Conservation (phyloP, 257 asterid species). For the Voacanga thouarsii region DNA sequence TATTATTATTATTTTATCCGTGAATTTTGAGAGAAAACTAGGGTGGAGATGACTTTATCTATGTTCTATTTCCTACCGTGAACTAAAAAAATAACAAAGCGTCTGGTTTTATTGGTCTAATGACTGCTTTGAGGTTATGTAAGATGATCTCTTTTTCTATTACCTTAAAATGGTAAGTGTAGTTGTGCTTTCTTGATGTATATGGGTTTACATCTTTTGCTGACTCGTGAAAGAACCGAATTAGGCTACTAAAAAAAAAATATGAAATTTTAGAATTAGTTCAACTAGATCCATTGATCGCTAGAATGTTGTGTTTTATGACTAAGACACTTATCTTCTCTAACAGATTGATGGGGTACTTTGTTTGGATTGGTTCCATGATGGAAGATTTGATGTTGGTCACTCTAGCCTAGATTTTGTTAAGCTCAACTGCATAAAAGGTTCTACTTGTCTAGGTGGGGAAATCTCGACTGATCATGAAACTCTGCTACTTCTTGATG, state of each 20-base stretch:
- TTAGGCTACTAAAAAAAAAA: not conserved
- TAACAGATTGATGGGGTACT: constrained; percentile 70
- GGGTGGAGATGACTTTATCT: constrained; percentile 1
- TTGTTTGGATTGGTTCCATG: constrained; percentile 85
- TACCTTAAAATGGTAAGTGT: not conserved
- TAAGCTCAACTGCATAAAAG: constrained; percentile 62
- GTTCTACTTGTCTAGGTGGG: constrained; percentile 66
- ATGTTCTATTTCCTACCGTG: not conserved
- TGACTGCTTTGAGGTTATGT: too few relatives aligned
- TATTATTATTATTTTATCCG: too few relatives aligned
- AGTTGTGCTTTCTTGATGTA: not conserved
- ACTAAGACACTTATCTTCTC: constrained; percentile 24
- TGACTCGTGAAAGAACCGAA: not conserved
- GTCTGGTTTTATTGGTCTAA: not conserved
- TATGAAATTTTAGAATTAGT: not conserved
- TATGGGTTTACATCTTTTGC: constrained; percentile 8
- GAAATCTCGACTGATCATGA: constrained; percentile 92
- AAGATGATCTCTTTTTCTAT: not conserved
- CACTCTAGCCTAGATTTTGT: constrained; percentile 89
- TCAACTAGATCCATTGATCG: not conserved
- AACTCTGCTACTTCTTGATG: constrained; percentile 83
- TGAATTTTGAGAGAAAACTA: not conserved
- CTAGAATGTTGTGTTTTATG: constrained; percentile 5
- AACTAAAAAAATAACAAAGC: not conserved
- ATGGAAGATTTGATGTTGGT: constrained; percentile 82